These are phyloP conservation scores for Talaromyces nanjingensis DNA, from an alignment of 495 filamentous ascomycete species.

Conservation along the genomic window DNA sequence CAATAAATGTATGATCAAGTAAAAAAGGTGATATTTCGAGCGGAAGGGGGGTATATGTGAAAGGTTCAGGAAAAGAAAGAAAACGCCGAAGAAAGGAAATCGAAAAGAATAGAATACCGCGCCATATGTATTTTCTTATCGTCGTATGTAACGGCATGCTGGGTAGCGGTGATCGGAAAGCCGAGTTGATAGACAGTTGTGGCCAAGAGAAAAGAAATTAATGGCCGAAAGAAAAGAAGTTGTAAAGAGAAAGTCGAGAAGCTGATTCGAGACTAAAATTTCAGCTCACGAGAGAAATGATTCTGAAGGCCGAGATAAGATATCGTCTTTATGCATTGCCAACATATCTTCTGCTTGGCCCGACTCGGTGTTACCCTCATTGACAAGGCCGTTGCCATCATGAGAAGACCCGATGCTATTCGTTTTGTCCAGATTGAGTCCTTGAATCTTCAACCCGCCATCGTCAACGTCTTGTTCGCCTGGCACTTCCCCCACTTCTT, in stretches of 20 bases:
- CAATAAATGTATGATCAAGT: not conserved
- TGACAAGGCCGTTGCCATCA: constrained; percentile 9
- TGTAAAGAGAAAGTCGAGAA: not conserved
- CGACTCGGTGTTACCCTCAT: not conserved
- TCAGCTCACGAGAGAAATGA: not conserved
- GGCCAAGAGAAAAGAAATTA: not conserved
- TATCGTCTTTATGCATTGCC: not conserved
- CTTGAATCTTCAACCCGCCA: constrained; percentile 27
- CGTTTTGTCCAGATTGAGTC: constrained; percentile 24
- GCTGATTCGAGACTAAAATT: not conserved
- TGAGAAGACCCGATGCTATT: constrained; percentile 15
- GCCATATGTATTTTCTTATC: not conserved
- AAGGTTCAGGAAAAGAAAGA: not conserved
- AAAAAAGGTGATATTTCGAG: not conserved
- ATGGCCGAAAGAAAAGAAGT: not conserved
- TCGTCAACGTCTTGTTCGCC: constrained; percentile 21
- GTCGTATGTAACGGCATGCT: constrained; percentile 1
- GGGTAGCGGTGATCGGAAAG: not conserved
- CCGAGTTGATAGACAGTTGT: not conserved
- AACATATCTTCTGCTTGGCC: not conserved
- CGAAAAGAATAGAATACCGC: not conserved
- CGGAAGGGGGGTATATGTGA: constrained; percentile 4
- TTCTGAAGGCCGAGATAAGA: not conserved
- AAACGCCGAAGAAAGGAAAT: not conserved
- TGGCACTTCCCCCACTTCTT: constrained; percentile 8